These are phyloP conservation scores for Verticillium tricorpus DNA, from an alignment of 2,329 filamentous ascomycete genomes.

Conservation along the genomic window DNA sequence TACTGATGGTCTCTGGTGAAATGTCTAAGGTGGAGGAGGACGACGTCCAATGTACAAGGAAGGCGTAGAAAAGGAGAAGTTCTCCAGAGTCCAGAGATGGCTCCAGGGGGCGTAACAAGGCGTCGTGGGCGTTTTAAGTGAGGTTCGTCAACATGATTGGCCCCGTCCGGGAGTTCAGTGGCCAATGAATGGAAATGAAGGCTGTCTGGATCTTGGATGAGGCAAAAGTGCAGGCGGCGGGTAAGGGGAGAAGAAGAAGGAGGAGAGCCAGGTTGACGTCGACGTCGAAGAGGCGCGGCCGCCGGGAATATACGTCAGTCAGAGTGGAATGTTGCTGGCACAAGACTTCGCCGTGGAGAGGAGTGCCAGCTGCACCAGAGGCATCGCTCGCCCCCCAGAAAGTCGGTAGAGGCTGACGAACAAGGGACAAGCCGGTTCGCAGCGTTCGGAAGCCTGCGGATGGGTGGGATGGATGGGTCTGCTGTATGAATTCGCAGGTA, in stretches of 20 bases:
- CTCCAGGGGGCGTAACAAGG: conserved; percentile 18
- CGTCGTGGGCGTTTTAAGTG: conserved; percentile 33
- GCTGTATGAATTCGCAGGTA: not conserved
- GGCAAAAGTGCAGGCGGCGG: conserved; percentile 3
- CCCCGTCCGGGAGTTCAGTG: conserved; percentile 22
- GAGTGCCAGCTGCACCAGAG: conserved; percentile 28
- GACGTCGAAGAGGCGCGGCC: conserved; percentile 3
- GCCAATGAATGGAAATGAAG: conserved; percentile 34
- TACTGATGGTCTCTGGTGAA: not conserved
- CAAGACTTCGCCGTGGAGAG: conserved; percentile 16
- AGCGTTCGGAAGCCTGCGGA: conserved; percentile 28
- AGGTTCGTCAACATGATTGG: conserved; percentile 42
- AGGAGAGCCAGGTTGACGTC: not conserved
- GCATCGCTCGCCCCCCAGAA: conserved; percentile 30
- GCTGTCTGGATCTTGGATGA: conserved; percentile 10
- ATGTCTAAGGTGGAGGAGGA: not conserved
- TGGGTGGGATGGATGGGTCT: not conserved
- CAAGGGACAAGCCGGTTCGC: conserved; percentile 28
- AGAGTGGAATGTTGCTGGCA: conserved; percentile 29
- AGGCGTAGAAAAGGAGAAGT: conserved; percentile 22
- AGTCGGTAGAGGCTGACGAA: conserved; percentile 19
- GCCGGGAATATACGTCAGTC: conserved; percentile 32
- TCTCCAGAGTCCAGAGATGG: conserved; percentile 24
- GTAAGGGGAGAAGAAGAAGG: not conserved
- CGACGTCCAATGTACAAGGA: conserved; percentile 10